Evolutionary conservation across 805 yeast species (phyloP).

Genomic region (Starmerella bacillaris): DNA sequence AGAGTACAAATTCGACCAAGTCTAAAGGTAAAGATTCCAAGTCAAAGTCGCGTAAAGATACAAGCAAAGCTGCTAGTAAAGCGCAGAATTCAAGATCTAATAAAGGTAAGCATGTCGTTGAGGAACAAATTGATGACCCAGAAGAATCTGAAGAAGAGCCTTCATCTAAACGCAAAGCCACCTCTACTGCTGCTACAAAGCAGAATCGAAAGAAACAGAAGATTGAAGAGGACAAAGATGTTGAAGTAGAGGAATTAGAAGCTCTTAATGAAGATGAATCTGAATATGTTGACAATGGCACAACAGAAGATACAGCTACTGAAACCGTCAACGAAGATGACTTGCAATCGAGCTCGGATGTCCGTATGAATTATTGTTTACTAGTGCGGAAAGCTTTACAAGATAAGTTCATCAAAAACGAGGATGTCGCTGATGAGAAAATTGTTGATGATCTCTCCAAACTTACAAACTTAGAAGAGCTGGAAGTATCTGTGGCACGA

Average conservation of each 20-base stretch:
- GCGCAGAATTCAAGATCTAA: too few species aligned
- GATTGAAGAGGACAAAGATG: constrained; percentile 1
- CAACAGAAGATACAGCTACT: constrained; percentile 3
- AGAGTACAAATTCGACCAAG: too few species aligned
- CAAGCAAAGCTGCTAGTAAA: constrained; percentile 4
- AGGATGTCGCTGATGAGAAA: neutral
- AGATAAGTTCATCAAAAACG: neutral
- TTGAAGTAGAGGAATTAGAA: constrained; percentile 2
- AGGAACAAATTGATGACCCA: too few species aligned
- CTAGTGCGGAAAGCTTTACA: constrained; percentile 6
- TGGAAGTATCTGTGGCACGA: constrained; percentile 16
- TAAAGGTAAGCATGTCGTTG: too few species aligned
- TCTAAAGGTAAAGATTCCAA: too few species aligned
- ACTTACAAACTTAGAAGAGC: constrained; percentile 9
- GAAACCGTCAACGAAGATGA: constrained; percentile 1
- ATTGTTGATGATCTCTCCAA: constrained; percentile 4
- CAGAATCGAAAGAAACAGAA: constrained; percentile 2
- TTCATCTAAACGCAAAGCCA: neutral
- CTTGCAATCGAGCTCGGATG: constrained; percentile 10
- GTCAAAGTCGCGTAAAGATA: constrained; percentile 5
- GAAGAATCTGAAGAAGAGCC: too few species aligned
- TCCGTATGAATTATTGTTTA: constrained; percentile 9
- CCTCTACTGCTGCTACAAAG: neutral
- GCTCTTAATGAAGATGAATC: constrained; percentile 6
- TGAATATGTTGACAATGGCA: constrained; percentile 10